Evolutionary conservation across 23 red algal species (phyloP), one percentile per base, ranked within the genome.

Genomic region (Gracilaria caudata): DNA sequence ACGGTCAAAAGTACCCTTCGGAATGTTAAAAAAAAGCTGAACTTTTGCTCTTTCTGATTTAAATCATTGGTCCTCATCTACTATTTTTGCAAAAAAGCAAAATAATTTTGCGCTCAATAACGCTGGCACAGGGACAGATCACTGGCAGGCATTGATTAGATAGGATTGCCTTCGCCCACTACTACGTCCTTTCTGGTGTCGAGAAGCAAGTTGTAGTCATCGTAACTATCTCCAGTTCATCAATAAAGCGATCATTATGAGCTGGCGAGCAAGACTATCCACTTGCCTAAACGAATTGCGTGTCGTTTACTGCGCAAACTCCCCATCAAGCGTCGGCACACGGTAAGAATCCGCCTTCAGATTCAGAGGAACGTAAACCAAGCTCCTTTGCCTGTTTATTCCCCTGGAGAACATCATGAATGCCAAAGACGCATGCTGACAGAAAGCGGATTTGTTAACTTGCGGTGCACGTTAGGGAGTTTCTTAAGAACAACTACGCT

Each of bases 181-280:
- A n/a, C n/a, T n/a, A n/a, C n/a, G n/a, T n/a, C n/a, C n/a, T n/a
- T n/a, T n/a, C n/a, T n/a, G n/a, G n/a, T n/a, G n/a, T n/a, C n/a
- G n/a, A n/a, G 12, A 7, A 53, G 12, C 8, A 17, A 13, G 49
- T 17, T 17, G 7, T 16, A 53, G 7, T 2, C 5, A 17, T 53
- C 5, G 49, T 7, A 7, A 45, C 49, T 2, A 17, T 16, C 13
- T 9, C 19, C 49, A 53, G 13, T 53, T 53, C 1, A 53, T 53
- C 26, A 17, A 33, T 4, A 6, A 47, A 7, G 70, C 29, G 20
- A 36, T 47, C 70, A 75, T 61, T 39, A 98, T 98, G 96, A 89
- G 79, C 28, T 98, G 96, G 96, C 58, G 91, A 25, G 87, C 92
- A 24, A 55, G 87, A 21, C 96, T 98, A 0, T 94, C 96, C 23